Evolutionary conservation across 2,329 filamentous ascomycete genomes (phyloP).

Genomic region (Lecanosticta acicola): DNA sequence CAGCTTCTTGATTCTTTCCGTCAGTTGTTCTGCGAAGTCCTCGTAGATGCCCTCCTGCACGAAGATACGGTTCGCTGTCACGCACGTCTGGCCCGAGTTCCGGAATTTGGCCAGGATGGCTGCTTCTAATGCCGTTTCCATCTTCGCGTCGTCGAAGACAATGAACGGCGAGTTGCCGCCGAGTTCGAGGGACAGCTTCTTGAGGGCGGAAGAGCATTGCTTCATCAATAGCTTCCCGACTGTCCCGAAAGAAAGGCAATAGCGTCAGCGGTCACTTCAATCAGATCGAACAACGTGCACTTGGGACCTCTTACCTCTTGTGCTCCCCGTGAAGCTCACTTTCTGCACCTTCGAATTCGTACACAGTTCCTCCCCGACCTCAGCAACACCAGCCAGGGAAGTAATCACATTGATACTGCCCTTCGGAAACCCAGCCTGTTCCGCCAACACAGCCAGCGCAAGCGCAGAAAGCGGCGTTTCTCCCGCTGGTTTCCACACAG

Average conservation of each 20-base stretch:
- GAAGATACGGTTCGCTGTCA: constrained; percentile 45
- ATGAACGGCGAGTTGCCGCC: constrained; percentile 33
- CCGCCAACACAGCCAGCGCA: constrained; percentile 26
- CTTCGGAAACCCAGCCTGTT: constrained; percentile 27
- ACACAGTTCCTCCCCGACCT: constrained; percentile 23
- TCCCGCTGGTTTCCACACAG: constrained; percentile 28
- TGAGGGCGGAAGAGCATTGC: constrained; percentile 23
- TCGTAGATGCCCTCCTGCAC: constrained; percentile 50
- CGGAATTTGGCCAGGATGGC: constrained; percentile 28
- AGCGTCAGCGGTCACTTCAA: no score
- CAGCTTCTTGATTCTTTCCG: constrained; percentile 32
- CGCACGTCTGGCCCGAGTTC: constrained; percentile 29
- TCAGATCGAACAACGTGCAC: no score
- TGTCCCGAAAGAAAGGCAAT: no score
- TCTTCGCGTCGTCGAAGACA: constrained; percentile 32
- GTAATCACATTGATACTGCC: constrained; percentile 27
- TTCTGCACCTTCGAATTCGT: constrained; percentile 24
- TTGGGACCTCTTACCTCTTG: no score
- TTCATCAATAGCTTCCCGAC: constrained; percentile 29
- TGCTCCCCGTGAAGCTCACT: constrained; percentile 30
- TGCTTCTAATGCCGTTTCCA: constrained; percentile 26
- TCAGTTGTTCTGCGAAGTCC: constrained; percentile 51
- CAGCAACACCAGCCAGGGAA: constrained; percentile 15
- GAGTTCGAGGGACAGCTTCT: constrained; percentile 29
- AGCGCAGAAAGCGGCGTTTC: constrained; percentile 30